These are phyloP conservation scores for Suillus lakei DNA, from an alignment of 768 basidiomycete species.

Conservation along the genomic window DNA sequence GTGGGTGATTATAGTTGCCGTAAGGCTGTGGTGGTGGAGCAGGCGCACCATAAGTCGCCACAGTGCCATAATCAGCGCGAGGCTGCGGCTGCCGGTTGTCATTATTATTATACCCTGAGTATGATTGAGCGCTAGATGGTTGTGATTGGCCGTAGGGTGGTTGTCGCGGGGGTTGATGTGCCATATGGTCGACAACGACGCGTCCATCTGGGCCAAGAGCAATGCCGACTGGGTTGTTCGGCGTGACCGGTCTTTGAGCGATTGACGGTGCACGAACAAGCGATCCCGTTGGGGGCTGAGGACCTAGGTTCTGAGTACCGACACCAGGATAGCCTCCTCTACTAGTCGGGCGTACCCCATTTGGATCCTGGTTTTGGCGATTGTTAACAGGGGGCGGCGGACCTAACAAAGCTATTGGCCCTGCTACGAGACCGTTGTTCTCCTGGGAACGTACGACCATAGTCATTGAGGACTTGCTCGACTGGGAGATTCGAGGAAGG, in stretches of 20 bases:
- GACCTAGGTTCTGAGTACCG: conserved; percentile 71
- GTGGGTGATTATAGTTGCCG: conserved; percentile 15
- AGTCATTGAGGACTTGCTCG: conserved; percentile 74
- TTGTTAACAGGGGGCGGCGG: conserved; percentile 35
- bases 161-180: conserved; percentile 43
- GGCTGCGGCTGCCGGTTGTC: conserved; percentile 39
- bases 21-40: conserved; percentile 16
- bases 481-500: conserved; percentile 58
- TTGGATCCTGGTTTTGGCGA: conserved; percentile 41
- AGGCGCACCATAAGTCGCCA: conserved; percentile 19
- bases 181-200: conserved; percentile 83
- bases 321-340: conserved; percentile 79
- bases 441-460: conserved; percentile 87
- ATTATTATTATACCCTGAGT: conserved; percentile 24
- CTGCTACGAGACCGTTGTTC: conserved; percentile 69
- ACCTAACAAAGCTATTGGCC: conserved; percentile 50
- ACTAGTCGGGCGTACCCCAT: conserved; percentile 56
- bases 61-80: conserved; percentile 23
- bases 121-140: conserved; percentile 20
- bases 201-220: conserved; percentile 79
- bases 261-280: conserved; percentile 26
- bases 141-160: conserved; percentile 11
- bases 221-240: conserved; percentile 83
- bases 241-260: conserved; percentile 58
- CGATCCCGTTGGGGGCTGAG: conserved; percentile 51